phyloP scores from a whole-genome alignment of 192 early-diverging fungal species.

The Pilobolus umbonatus region DNA sequence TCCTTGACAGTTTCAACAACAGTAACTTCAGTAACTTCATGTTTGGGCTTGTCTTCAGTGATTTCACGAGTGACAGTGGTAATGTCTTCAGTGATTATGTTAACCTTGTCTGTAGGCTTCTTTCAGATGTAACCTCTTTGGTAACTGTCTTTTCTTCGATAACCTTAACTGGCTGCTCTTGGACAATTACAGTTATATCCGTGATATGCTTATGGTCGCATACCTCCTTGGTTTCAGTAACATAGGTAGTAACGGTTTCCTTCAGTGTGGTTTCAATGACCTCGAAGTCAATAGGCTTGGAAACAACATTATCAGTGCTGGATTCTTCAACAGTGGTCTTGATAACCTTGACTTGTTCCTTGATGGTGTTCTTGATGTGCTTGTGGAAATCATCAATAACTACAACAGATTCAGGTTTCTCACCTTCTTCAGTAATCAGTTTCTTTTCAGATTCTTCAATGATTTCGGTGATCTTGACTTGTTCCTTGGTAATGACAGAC shows the following conservation, averaged over 20 bases:
- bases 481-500: background rate
- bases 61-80: background rate
- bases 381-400: background rate
- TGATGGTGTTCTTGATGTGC: background rate
- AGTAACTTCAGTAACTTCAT: too few relatives aligned
- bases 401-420: background rate
- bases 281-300: too few relatives aligned
- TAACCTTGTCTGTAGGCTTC: background rate
- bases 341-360: background rate
- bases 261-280: background rate
- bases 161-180: too few relatives aligned
- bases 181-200: too few relatives aligned
- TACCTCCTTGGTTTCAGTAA: too few relatives aligned
- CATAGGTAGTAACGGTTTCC: too few relatives aligned
- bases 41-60: too few relatives aligned
- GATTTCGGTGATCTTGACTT: background rate
- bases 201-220: too few relatives aligned
- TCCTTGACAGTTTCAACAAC: background rate
- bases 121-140: conserved; percentile 1
- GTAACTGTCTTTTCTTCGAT: conserved; percentile 1
- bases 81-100: background rate
- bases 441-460: background rate
- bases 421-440: background rate
- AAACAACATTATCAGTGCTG: too few relatives aligned
- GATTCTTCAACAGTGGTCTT: background rate